Base-by-base conservation (phyloP, 2,329 filamentous ascomycete genomes). In the Talaromyces sp. region DNA sequence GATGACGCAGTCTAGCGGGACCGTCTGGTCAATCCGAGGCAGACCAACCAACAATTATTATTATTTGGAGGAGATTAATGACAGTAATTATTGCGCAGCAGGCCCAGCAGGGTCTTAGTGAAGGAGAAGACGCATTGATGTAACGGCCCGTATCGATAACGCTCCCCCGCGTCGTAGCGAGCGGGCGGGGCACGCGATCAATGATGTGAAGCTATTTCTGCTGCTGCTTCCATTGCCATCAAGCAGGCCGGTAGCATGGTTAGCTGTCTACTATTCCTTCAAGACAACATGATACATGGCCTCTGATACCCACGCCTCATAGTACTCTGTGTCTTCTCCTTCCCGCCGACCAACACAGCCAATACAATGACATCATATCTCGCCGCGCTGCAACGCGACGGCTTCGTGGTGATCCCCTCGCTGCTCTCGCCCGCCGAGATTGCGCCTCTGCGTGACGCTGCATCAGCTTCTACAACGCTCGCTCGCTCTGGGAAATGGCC, bases 401-500 rank as follows among this genome's bases (percentile, higher is more conserved):
- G 91, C 74, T 96, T 88, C 80, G 88, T 93, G 55, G 77, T 89
- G 59, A 82, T 95, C 69, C 87, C 85, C 46, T 82, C 82, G 38
- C 79, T 90, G 64, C 80, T 96, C 67, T 75, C 80, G 60, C 74
- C 81, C 2, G 60, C 75, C 19, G 80, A 86, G 62, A 78, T 95
- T 51, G 63, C 78, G 26, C 68, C 76, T 21, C 85, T 93, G 64
- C 88, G 86, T 67, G 70, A 72, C 58, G 87, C 87, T 49, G 84
- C 86, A 56, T 70, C 77, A 35, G 73, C 81, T 60, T 82, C 84
- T n/a, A 85, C 86, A 21, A 70, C 77, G 2, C 77, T 85, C 49
- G 88, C 89, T 49, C 86, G 89, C 64, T 67, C 78, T n/a, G 91
- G 91, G 41, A 70, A 81, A 64, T 96, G 91, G 91, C 90, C 90